Percentiles rank a stretch among this genome's conserved stretches.
phyloP scores from a whole-genome alignment of 371 early-diverging fungal species.

The Mucor sp. region DNA sequence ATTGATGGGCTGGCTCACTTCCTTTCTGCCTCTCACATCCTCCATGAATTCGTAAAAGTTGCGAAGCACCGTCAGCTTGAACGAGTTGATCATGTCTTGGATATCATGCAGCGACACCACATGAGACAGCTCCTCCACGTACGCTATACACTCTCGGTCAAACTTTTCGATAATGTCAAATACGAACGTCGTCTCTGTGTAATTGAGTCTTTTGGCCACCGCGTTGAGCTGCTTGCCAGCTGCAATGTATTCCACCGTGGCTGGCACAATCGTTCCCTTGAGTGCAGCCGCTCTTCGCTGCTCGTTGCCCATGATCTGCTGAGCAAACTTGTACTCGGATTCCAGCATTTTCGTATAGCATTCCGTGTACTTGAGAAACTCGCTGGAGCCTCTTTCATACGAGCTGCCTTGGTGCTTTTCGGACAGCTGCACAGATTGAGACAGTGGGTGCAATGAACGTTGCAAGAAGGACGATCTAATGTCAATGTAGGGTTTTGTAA shows the following conservation, averaged over 20 bases:
- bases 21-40: constrained; percentile 57
- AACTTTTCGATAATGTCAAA: constrained; percentile 77
- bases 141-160: constrained; percentile 31
- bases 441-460: constrained; percentile 64
- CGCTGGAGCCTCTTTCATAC: constrained; percentile 71
- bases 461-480: constrained; percentile 71
- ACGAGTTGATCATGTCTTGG: constrained; percentile 55
- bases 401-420: constrained; percentile 58
- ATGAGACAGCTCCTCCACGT: constrained; percentile 22
- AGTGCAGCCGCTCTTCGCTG: constrained; percentile 59
- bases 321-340: constrained; percentile 56
- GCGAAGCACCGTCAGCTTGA: constrained; percentile 59
- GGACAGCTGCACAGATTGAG: constrained; percentile 49
- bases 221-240: constrained; percentile 69
- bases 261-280: constrained; percentile 55
- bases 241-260: constrained; percentile 62
- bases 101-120: constrained; percentile 42
- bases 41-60: constrained; percentile 75
- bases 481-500: constrained; percentile 74
- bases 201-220: constrained; percentile 61
- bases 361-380: constrained; percentile 64
- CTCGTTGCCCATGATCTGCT: constrained; percentile 64
- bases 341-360: constrained; percentile 63
- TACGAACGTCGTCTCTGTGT: constrained; percentile 74
- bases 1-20: constrained; percentile 40